Evolutionary conservation across 176 grass and related monocot genomes (phyloP).

Genomic region (Leersia perrieri): DNA sequence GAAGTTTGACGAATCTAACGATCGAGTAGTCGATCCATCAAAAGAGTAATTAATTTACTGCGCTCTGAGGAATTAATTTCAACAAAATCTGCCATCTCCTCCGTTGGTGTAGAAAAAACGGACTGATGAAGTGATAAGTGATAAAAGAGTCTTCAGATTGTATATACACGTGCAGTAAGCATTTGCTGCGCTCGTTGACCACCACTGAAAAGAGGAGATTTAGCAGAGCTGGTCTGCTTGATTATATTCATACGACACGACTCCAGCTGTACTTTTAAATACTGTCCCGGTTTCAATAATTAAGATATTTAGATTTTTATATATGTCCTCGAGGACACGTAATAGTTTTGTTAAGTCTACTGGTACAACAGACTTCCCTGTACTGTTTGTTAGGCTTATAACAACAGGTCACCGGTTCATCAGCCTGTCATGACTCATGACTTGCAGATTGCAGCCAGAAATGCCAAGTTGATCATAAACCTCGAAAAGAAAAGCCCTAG

Average conservation of each 20-base stretch:
- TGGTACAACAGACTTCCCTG: not conserved
- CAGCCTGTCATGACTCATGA: not conserved
- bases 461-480: not conserved
- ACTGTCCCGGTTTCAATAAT: not conserved
- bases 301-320: not conserved
- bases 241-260: not conserved
- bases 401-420: not conserved
- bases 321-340: not conserved
- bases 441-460: not conserved
- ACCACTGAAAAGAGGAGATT: not conserved
- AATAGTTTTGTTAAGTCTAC: not conserved
- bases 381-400: not conserved
- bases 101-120: not conserved
- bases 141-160: not conserved
- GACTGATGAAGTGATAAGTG: not conserved
- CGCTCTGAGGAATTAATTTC: not conserved
- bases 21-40: not conserved
- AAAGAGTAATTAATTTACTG: not conserved
- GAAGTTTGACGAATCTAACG: not conserved
- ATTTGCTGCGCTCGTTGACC: not conserved
- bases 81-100: not conserved
- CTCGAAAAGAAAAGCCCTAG: not conserved
- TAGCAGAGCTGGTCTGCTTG: not conserved
- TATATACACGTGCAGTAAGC: not conserved
- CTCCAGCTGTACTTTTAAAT: not conserved